phyloP scores from a whole-genome alignment of 768 basidiomycete species.

The Dioszegia hungarica region DNA sequence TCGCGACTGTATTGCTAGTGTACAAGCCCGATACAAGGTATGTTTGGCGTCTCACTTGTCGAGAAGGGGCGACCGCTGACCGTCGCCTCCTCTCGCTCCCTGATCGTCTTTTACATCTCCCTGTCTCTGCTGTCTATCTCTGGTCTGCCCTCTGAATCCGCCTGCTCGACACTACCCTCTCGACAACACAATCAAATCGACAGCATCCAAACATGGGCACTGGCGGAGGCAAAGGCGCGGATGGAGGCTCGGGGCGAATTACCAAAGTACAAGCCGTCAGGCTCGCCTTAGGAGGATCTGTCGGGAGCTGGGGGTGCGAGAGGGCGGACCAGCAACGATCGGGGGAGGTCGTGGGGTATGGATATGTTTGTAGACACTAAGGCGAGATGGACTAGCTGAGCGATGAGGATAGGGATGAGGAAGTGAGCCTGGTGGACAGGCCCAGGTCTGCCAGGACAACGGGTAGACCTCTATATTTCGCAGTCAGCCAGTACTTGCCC shows the following conservation, averaged over 20 bases:
- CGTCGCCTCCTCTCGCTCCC: too few relatives aligned
- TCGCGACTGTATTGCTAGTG: slow-evolving; percentile 70
- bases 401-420: too few relatives aligned
- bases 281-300: background rate
- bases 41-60: slow-evolving; percentile 33
- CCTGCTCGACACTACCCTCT: background rate
- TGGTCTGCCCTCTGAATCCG: too few relatives aligned
- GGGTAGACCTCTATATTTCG: too few relatives aligned
- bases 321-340: too few relatives aligned
- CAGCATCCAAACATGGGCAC: slow-evolving; percentile 89
- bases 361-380: background rate
- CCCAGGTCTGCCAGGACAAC: too few relatives aligned
- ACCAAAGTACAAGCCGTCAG: slow-evolving; percentile 68
- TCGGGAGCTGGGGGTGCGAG: background rate
- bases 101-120: too few relatives aligned
- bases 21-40: slow-evolving; percentile 94
- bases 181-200: background rate
- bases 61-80: background rate
- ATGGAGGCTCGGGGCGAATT: slow-evolving; percentile 92
- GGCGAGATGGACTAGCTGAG: background rate
- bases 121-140: background rate
- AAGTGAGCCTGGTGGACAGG: too few relatives aligned
- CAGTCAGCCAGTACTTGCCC: too few relatives aligned
- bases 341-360: too few relatives aligned
- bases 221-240: slow-evolving; percentile 78